Base-by-base conservation (phyloP, 306 rosid species). In the Cicer chorassanicum region DNA sequence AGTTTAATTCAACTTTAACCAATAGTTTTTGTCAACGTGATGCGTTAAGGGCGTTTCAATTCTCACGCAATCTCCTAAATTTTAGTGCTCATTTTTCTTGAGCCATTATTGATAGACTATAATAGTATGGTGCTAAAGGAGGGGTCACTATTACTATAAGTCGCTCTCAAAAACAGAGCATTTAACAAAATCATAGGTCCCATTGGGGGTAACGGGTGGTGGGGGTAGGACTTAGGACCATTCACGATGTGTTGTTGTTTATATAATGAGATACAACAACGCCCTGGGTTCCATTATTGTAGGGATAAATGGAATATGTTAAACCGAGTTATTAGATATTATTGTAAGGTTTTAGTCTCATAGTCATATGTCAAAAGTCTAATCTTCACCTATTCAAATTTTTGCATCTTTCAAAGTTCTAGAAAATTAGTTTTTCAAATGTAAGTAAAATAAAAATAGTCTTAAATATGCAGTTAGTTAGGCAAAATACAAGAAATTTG, bases 151-250 rank as follows among this genome's bases (percentile, higher is more conserved):
- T 59, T 19, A 59, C 48, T 68, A 60, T 59, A n/a, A 39, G 56
- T 61, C 51, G 36, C 66, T 21, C 72, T 61, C 57, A 51, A 44
- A 59, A 62, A 51, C 73, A 53, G 50, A 62, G 57, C 77, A 56
- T 56, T 56, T 56, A 56, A 19, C 63, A 56, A 59, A 59, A 59
- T 29, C 43, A 59, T 34, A 29, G 65, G 65, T 12, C 65, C 65
- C 41, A 59, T 13, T 1, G 42, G 43, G 65, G 43, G 65, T 24
- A 59, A 59, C 65, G 65, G 43, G 65, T 21, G 63, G 63, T 56
- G 63, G 36, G 63, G 63, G 63, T 6, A 4, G 15, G 6, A 14
- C n/a, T 55, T 19, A 9, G 12, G 61, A 16, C 18, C 55, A 49
- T 19, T 49, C 19, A 50, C 19, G 55, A 7, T 55, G 61, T 9